These are phyloP conservation scores for Pluteus cervinus DNA, from an alignment of 768 basidiomycete species.

Conservation along the genomic window DNA sequence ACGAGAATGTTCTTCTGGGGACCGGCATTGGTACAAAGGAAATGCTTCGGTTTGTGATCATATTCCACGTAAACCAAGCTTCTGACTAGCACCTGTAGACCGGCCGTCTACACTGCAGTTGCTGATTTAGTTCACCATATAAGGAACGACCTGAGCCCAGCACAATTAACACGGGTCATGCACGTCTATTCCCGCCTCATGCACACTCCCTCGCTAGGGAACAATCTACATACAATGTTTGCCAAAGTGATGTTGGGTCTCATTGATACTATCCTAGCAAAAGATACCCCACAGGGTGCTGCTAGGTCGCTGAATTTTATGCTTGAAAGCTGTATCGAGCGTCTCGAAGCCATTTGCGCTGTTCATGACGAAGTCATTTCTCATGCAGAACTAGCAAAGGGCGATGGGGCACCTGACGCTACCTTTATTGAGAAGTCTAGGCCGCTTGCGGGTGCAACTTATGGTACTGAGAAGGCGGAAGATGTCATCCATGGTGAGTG, in stretches of 20 bases:
- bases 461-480: slow-evolving; percentile 77
- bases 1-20: slow-evolving; percentile 87
- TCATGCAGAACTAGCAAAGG: slow-evolving; percentile 43
- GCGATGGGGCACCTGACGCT: slow-evolving; percentile 42
- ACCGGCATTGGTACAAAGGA: slow-evolving; percentile 80
- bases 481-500: slow-evolving; percentile 71
- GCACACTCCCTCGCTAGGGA: slow-evolving; percentile 80
- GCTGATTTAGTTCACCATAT: slow-evolving; percentile 94
- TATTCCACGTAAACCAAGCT: background rate
- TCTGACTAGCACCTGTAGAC: slow-evolving; percentile 32
- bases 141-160: slow-evolving; percentile 69
- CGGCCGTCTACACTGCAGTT: slow-evolving; percentile 79
- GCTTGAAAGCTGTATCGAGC: slow-evolving; percentile 79
- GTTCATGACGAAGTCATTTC: slow-evolving; percentile 51
- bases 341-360: slow-evolving; percentile 73
- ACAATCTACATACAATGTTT: slow-evolving; percentile 81
- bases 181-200: slow-evolving; percentile 83
- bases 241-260: slow-evolving; percentile 91
- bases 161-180: slow-evolving; percentile 73
- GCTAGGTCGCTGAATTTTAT: slow-evolving; percentile 65
- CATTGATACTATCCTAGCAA: slow-evolving; percentile 73
- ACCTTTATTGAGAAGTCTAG: slow-evolving; percentile 79
- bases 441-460: slow-evolving; percentile 73
- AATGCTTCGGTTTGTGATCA: slow-evolving; percentile 61
- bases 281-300: slow-evolving; percentile 67